Percentiles rank a stretch among this genome's conserved stretches.
phyloP scores from a whole-genome alignment of 441 rosid species.

The Adansonia grandidieri region DNA sequence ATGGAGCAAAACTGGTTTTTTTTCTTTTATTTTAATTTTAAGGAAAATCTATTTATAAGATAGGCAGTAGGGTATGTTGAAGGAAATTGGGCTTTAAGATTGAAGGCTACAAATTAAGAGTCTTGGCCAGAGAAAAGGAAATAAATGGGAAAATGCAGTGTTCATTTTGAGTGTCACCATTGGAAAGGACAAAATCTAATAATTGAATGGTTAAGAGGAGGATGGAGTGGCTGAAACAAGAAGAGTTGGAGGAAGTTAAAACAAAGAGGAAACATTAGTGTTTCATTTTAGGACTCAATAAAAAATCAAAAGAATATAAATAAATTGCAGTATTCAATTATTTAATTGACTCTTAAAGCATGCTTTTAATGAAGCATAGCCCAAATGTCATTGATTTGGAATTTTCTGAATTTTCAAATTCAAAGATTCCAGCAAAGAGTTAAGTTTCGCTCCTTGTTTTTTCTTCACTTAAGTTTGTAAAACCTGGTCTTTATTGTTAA shows the following conservation, averaged over 20 bases:
- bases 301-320: background rate
- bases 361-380: background rate
- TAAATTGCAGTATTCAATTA: background rate
- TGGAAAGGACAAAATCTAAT: background rate
- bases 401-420: background rate
- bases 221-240: background rate
- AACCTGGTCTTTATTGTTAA: background rate
- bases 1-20: background rate
- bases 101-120: background rate
- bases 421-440: background rate
- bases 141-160: background rate
- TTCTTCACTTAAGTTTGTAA: background rate
- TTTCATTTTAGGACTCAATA: background rate
- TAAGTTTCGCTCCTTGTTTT: background rate
- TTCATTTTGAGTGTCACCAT: background rate
- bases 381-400: background rate
- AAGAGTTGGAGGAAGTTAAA: background rate
- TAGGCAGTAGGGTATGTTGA: background rate
- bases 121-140: background rate
- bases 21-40: background rate
- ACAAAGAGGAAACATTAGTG: background rate
- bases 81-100: background rate
- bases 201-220: conserved; percentile 1
- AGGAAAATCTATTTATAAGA: background rate
- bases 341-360: background rate